Evolutionary conservation across 2,329 filamentous ascomycete species (phyloP).

Genomic region (Cladosporium halotolerans): DNA sequence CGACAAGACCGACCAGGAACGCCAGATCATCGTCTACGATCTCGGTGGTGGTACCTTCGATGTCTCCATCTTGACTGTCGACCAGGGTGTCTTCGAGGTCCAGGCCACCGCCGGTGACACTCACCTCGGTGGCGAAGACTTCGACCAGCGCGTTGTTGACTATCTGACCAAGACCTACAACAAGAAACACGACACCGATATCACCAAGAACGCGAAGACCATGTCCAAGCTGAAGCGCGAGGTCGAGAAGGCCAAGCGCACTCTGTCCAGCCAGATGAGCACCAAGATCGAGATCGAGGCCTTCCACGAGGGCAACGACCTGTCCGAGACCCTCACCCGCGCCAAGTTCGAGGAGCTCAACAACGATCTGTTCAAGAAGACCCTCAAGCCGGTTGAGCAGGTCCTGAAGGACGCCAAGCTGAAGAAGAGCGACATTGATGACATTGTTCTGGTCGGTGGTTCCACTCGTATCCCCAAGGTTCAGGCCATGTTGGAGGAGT

Average conservation of each 20-base stretch:
- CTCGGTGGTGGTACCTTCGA: conserved; percentile 98
- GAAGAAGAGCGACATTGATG: conserved; percentile 89
- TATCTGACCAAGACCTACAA: conserved; percentile 96
- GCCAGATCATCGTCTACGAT: conserved; percentile 92
- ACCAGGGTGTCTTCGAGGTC: conserved; percentile 97
- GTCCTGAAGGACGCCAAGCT: conserved; percentile 97
- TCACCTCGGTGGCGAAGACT: conserved; percentile 96
- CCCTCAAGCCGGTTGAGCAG: conserved; percentile 96
- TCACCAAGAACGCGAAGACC: conserved; percentile 90
- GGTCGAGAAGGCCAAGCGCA: conserved; percentile 98
- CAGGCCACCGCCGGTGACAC: conserved; percentile 99
- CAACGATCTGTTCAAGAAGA: conserved; percentile 99
- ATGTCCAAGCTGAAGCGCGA: conserved; percentile 99
- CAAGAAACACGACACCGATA: conserved; percentile 91
- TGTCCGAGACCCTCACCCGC: conserved; percentile 95
- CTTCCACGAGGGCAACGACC: conserved; percentile 94
- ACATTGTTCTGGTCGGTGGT: conserved; percentile 96
- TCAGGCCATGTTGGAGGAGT: conserved; percentile 88
- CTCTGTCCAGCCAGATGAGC: conserved; percentile 51
- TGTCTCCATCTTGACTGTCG: conserved; percentile 95
- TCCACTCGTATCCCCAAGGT: conserved; percentile 99
- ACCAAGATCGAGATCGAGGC: conserved; percentile 74
- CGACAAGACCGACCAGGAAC: conserved; percentile 84
- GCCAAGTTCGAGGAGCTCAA: conserved; percentile 99
- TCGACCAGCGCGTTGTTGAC: conserved; percentile 95